Base-by-base conservation (phyloP, 331 rosid species). In the Quercus tomentella region DNA sequence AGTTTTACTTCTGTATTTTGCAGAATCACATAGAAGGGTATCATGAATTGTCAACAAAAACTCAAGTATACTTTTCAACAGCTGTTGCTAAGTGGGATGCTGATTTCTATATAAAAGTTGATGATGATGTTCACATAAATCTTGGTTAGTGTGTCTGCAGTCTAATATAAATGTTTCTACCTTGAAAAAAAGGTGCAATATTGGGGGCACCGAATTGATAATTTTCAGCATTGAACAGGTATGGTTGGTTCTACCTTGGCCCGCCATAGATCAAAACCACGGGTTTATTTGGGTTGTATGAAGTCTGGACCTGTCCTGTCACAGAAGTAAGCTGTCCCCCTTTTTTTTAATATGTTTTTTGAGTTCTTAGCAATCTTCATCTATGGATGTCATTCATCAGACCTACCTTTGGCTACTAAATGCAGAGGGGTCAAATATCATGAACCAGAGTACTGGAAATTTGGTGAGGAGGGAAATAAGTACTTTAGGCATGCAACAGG, bases 11-110 rank as follows among this genome's bases (percentile, higher is more conserved):
- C 43, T 75, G 22, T 54, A 25, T 75, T 49, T 30, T 67, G 75
- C 92, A 86, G 92, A 86, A 88, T 66, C 92, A 88, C 72, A 62
- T 88, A 20, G 92, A 88, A 81, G 92, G 92, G 55, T 88, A 88
- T 72, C 90, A 84, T 21, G 92, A 86, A 77, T 80, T 88, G 72
- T 88, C 92, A 52, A 84, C 92, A 4, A 88, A 88, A 80, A 88
- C 92, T 70, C 88, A 88, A 56, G 72, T 73, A 54, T 88, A 86
- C 72, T 88, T 88, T 79, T 80, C 92, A 23, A 72, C 90, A n/a
- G 90, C 90, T 71, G 92, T 86, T 72, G 79, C 82, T n/a, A 88
- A 82, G 72, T 88, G 92, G 92, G 92, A 88, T 84, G 92, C 92
- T 43, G 90, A 88, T 81, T 88, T 88, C 80, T 88, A 79, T 63